Conservation (phyloP, 257 asterid genomes). For the Solanum tarapatanum region DNA sequence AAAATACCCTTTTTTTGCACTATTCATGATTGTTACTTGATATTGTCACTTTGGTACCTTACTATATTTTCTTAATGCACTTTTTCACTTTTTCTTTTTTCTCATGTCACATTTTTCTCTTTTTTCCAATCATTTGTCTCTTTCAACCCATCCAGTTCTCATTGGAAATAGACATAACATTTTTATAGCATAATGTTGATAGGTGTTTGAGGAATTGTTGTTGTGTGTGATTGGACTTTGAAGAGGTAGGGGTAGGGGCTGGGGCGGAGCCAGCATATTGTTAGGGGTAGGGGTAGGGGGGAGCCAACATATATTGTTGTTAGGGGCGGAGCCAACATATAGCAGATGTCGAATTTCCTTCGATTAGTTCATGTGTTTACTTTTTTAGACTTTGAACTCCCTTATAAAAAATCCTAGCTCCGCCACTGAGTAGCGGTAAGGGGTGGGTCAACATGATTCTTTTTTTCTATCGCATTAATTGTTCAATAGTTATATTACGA, state of each 20-base stretch:
- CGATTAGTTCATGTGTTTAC: no score
- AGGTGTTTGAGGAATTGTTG: not conserved
- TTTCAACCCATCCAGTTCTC: constrained; percentile 2
- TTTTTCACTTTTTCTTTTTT: not conserved
- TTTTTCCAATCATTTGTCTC: constrained; percentile 1
- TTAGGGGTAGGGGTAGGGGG: not conserved
- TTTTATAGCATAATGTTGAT: not conserved
- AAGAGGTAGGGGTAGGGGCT: not conserved
- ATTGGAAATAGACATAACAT: not conserved
- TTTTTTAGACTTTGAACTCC: no score
- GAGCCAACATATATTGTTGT: not conserved
- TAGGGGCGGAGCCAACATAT: no score
- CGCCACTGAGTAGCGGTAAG: no score
- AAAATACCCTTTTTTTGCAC: no score
- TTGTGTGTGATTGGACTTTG: not conserved
- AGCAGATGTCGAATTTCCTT: no score
- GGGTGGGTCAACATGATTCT: not conserved
- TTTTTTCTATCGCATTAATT: no score
- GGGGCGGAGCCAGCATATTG: not conserved
- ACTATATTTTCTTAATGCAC: not conserved
- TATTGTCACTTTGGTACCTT: not conserved
- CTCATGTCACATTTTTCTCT: not conserved
- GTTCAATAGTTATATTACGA: not conserved
- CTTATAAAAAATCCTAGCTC: no score
- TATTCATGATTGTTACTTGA: not conserved